Conservation (phyloP, 2,329 filamentous ascomycete genomes). For the Monilinia laxa region DNA sequence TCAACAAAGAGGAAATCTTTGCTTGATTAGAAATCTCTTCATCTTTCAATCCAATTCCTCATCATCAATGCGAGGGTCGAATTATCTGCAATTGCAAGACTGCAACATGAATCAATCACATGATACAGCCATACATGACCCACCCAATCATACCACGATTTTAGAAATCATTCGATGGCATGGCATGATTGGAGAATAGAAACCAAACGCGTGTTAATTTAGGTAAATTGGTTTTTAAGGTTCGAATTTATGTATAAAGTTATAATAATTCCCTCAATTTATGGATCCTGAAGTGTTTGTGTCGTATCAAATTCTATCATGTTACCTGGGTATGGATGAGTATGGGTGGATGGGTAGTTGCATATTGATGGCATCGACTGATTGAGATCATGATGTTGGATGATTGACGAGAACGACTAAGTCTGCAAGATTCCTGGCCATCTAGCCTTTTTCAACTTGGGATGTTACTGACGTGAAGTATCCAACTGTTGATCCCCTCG, state of each 20-base stretch:
- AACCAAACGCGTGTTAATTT: neutral
- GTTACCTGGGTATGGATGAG: neutral
- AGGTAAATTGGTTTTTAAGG: neutral
- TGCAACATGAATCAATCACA: neutral
- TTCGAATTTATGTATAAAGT: neutral
- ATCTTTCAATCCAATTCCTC: neutral
- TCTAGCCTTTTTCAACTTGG: neutral
- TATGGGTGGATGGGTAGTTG: neutral
- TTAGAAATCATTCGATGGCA: slow-evolving; percentile 2
- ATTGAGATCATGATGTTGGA: neutral
- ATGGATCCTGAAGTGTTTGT: neutral
- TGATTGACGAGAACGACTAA: neutral
- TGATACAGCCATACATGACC: neutral
- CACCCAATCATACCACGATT: slow-evolving; percentile 14
- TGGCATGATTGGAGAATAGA: neutral
- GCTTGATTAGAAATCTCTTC: too few relatives aligned
- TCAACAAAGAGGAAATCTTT: neutral
- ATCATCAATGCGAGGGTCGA: neutral
- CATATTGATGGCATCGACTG: neutral
- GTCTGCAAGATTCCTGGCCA: neutral
- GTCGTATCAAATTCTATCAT: too few relatives aligned
- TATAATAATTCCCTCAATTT: slow-evolving; percentile 7
- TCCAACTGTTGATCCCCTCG: neutral
- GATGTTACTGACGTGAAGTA: neutral
- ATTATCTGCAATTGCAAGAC: too few relatives aligned